Evolutionary conservation across 75 land plant species (phyloP).

Genomic region (Larix kaempferi): DNA sequence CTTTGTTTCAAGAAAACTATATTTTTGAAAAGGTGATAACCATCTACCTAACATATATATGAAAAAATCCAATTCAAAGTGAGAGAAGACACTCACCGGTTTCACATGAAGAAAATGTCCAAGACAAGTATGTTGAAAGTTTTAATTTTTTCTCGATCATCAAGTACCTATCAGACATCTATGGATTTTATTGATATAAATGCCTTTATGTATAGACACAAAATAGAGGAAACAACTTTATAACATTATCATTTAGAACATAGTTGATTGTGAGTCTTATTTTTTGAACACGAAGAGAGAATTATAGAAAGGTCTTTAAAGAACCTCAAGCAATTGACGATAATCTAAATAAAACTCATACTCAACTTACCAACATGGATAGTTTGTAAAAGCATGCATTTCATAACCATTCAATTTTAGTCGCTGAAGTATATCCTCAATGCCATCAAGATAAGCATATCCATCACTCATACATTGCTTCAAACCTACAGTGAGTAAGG

Average conservation of each 20-base stretch:
- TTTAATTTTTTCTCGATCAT: slow-evolving; percentile 90
- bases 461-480: slow-evolving; percentile 79
- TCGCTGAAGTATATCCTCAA: slow-evolving; percentile 57
- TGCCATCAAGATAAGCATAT: slow-evolving; percentile 79
- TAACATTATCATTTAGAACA: too few species aligned
- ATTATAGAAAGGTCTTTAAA: background rate
- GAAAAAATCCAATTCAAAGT: background rate
- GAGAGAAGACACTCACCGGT: slow-evolving; percentile 25
- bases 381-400: slow-evolving; percentile 95
- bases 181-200: background rate
- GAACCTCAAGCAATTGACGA: background rate
- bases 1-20: background rate
- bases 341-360: background rate
- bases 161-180: slow-evolving; percentile 51
- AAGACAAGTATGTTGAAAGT: slow-evolving; percentile 78
- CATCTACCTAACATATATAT: background rate
- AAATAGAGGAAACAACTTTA: background rate
- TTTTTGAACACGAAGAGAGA: background rate
- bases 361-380: slow-evolving; percentile 73
- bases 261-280: too few species aligned
- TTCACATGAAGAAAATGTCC: slow-evolving; percentile 90
- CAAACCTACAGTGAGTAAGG: slow-evolving; percentile 51
- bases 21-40: background rate
- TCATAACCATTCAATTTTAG: slow-evolving; percentile 67
- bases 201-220: background rate